A percentile compares a stretch with the other conserved stretches of the same genome.
Conservation (phyloP, 306 rosid species). For the Senna siamea region DNA sequence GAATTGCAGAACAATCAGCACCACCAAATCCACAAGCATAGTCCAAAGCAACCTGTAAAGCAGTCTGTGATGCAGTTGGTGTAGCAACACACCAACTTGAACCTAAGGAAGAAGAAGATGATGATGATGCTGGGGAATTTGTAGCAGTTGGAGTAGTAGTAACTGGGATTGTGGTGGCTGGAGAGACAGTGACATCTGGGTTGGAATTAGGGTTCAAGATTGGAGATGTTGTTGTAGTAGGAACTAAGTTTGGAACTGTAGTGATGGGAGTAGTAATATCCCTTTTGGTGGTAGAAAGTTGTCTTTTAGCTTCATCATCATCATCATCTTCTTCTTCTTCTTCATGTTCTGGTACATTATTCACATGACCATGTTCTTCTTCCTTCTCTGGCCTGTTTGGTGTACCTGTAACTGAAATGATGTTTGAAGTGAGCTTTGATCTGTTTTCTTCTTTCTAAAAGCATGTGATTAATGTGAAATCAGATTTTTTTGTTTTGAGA, state of each 20-base stretch:
- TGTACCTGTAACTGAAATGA: slow-evolving; percentile 50
- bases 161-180: slow-evolving; percentile 54
- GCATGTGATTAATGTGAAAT: slow-evolving; percentile 47
- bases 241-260: slow-evolving; percentile 68
- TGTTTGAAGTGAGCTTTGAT: slow-evolving; percentile 45
- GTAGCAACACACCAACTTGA: slow-evolving; percentile 85
- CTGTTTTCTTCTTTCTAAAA: slow-evolving; percentile 35
- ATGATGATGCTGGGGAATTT: slow-evolving; percentile 36
- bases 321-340: no score
- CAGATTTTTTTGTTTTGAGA: slow-evolving; percentile 18
- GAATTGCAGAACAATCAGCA: slow-evolving; percentile 73
- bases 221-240: slow-evolving; percentile 55
- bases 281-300: slow-evolving; percentile 51
- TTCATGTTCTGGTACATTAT: slow-evolving; percentile 44
- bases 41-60: slow-evolving; percentile 82
- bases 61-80: slow-evolving; percentile 55
- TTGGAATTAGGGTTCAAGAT: slow-evolving; percentile 62
- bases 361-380: slow-evolving; percentile 42
- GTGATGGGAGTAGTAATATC: slow-evolving; percentile 86
- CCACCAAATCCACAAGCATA: slow-evolving; percentile 87
- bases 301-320: slow-evolving; percentile 11
- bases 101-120: slow-evolving; percentile 29
- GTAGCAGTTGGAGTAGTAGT: slow-evolving; percentile 47
- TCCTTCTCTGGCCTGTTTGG: slow-evolving; percentile 51
- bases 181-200: slow-evolving; percentile 63